Conservation (phyloP, 2,329 filamentous ascomycete genomes). For the Remersonia thermophila region DNA sequence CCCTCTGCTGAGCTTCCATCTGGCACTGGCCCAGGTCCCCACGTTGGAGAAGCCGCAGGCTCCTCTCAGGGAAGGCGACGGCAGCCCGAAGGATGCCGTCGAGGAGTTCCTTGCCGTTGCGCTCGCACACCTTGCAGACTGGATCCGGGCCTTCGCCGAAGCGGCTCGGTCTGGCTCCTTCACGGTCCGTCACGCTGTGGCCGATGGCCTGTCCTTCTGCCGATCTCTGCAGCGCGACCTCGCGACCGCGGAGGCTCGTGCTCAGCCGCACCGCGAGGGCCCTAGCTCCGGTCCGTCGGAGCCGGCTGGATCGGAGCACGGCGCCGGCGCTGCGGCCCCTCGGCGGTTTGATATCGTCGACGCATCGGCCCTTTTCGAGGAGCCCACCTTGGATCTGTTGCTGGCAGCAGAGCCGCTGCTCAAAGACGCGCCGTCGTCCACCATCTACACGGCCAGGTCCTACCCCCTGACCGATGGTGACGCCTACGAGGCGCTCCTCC, state of each 20-base stretch:
- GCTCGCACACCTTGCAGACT: conserved; percentile 31
- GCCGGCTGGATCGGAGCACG: conserved; percentile 31
- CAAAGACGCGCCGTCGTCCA: conserved; percentile 29
- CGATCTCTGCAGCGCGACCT: conserved; percentile 35
- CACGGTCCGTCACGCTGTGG: conserved; percentile 32
- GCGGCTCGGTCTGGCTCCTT: conserved; percentile 15
- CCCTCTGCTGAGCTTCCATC: conserved; percentile 44
- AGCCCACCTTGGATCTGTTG: conserved; percentile 32
- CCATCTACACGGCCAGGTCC: conserved; percentile 33
- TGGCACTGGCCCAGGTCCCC: conserved; percentile 34
- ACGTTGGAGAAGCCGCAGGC: conserved; percentile 29
- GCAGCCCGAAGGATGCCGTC: background rate
- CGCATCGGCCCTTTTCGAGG: conserved; percentile 34
- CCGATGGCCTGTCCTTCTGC: conserved; percentile 39
- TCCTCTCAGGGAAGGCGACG: conserved; percentile 11
- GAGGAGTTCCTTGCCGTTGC: background rate
- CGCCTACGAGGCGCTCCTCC: conserved; percentile 27
- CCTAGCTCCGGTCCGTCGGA: conserved; percentile 28
- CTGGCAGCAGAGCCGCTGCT: conserved; percentile 36
- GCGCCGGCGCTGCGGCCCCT: conserved; percentile 23
- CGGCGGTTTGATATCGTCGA: conserved; percentile 43
- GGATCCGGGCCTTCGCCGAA: conserved; percentile 30
- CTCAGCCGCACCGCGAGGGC: conserved; percentile 26
- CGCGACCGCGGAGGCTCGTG: conserved; percentile 20
- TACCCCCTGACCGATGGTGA: conserved; percentile 3